These are phyloP conservation scores for Ceratocystis papillata DNA, from an alignment of 2,329 filamentous ascomycete species.

Conservation along the genomic window DNA sequence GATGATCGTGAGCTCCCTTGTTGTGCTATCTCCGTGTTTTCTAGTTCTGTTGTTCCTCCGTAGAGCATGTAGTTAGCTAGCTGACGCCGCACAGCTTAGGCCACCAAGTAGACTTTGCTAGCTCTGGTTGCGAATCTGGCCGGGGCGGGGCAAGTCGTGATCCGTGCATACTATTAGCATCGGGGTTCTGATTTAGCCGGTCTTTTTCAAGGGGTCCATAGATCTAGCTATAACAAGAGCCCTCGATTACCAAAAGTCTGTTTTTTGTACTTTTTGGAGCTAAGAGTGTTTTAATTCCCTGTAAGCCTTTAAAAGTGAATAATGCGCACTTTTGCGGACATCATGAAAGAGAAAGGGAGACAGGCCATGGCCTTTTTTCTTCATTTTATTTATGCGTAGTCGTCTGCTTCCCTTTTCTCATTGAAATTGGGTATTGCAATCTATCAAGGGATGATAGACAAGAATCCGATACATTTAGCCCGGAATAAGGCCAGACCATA, in stretches of 20 bases:
- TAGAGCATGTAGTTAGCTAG: neutral
- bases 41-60: neutral
- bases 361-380: too few relatives aligned
- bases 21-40: neutral
- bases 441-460: neutral
- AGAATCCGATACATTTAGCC: neutral
- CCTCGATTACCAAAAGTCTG: neutral
- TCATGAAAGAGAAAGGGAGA: too few relatives aligned
- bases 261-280: too few relatives aligned
- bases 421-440: neutral
- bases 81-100: constrained; percentile 9
- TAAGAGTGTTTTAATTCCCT: too few relatives aligned
- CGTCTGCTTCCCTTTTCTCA: too few relatives aligned
- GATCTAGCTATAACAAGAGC: neutral
- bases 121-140: neutral
- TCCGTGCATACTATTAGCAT: neutral
- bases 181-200: neutral
- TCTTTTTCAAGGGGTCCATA: neutral
- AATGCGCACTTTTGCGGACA: too few relatives aligned
- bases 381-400: too few relatives aligned
- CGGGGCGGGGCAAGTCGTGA: neutral
- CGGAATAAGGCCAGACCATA: neutral
- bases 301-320: too few relatives aligned
- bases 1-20: neutral
- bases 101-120: neutral